A percentile compares a stretch with the other conserved stretches of the same genome.
phyloP scores from a whole-genome alignment of 1,139 yeast genomes.

The Yamadazyma atlantica region DNA sequence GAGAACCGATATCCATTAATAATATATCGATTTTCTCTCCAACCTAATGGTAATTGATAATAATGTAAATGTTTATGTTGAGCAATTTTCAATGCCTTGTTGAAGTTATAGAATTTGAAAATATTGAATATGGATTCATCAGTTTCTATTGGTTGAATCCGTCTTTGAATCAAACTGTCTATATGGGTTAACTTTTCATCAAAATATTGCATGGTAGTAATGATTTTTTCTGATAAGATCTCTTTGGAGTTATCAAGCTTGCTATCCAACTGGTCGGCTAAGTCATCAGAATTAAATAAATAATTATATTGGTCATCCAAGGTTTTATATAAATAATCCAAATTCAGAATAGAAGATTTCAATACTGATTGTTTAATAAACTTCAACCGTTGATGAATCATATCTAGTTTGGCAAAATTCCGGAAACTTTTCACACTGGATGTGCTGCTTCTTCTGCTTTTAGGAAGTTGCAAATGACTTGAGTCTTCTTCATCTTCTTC shows the following conservation, averaged over 20 bases:
- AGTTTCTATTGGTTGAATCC: constrained; percentile 29
- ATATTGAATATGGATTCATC: constrained; percentile 35
- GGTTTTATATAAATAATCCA: constrained; percentile 49
- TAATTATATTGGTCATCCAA: constrained; percentile 58
- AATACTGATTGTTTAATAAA: constrained; percentile 43
- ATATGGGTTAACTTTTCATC: constrained; percentile 56
- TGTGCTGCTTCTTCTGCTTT: constrained; percentile 23
- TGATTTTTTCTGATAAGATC: constrained; percentile 41
- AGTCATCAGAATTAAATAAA: constrained; percentile 28
- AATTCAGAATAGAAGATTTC: constrained; percentile 41
- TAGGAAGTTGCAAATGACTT: not conserved
- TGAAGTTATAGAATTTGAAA: constrained; percentile 57
- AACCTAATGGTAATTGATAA: constrained; percentile 85
- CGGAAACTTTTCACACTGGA: constrained; percentile 32
- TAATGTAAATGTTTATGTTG: constrained; percentile 63
- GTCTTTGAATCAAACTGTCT: constrained; percentile 46
- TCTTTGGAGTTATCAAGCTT: constrained; percentile 28
- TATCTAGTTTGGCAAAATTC: constrained; percentile 37
- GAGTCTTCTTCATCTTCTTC: constrained; percentile 16
- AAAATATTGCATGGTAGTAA: constrained; percentile 53
- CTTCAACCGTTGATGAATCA: constrained; percentile 43
- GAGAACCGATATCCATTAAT: constrained; percentile 84
- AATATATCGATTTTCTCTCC: constrained; percentile 91
- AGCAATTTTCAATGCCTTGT: constrained; percentile 58
- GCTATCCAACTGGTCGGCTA: constrained; percentile 11